These are phyloP conservation scores for Fusarium pininemorale DNA, from an alignment of 2,329 filamentous ascomycete species.

Conservation along the genomic window DNA sequence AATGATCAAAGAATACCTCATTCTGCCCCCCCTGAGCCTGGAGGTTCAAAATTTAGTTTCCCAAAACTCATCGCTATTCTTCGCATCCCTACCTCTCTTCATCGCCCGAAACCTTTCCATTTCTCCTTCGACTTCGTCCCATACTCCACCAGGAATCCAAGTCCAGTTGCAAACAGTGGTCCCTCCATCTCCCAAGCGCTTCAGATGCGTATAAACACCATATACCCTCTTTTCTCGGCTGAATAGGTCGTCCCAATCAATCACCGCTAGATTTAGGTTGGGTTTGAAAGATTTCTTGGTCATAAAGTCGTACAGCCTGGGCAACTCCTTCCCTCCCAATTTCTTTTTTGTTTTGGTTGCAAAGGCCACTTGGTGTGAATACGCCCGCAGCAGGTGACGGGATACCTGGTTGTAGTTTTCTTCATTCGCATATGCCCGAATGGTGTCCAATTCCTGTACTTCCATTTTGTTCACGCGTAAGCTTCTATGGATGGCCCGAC, in stretches of 20 bases:
- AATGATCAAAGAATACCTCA: background rate
- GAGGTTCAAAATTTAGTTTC: background rate
- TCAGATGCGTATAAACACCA: background rate
- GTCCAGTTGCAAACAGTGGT: background rate
- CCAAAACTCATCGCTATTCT: background rate
- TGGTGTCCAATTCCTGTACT: background rate
- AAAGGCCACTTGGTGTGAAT: background rate
- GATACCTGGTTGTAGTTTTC: background rate
- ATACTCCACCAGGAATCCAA: background rate
- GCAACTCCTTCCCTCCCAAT: background rate
- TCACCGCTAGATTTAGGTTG: background rate
- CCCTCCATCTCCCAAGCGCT: background rate
- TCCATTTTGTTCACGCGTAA: background rate
- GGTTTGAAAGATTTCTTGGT: background rate
- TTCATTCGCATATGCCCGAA: background rate
- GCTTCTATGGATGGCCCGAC: background rate
- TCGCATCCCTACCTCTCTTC: background rate
- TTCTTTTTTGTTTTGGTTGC: background rate
- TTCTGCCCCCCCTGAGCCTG: too few relatives aligned
- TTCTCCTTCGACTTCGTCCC: background rate
- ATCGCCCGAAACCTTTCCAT: background rate
- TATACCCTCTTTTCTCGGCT: background rate
- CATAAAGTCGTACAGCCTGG: background rate
- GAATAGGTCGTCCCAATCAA: background rate
- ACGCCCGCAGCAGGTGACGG: background rate